Percentiles rank a stretch among this genome's conserved stretches.
These are phyloP conservation scores for Bolboschoenus planiculmis DNA, from an alignment of 176 grass and related monocot species.

Conservation along the genomic window DNA sequence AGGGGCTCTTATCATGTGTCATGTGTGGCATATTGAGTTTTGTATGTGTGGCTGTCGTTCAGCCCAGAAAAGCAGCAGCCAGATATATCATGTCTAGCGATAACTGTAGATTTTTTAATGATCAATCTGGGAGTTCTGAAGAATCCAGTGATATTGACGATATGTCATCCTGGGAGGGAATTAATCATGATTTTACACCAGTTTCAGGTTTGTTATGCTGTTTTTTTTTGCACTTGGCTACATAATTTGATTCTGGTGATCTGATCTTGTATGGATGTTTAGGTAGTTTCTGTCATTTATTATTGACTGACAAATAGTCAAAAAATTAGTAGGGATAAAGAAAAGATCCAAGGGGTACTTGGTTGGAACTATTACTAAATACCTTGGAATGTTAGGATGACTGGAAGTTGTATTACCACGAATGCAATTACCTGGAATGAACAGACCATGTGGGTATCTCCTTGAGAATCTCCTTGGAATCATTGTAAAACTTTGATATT, in stretches of 20 bases:
- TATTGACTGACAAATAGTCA: not conserved
- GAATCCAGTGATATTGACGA: slow-evolving; percentile 39
- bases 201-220: slow-evolving; percentile 45
- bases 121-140: slow-evolving; percentile 30
- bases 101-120: slow-evolving; percentile 31
- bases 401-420: not conserved
- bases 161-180: slow-evolving; percentile 29
- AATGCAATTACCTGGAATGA: not conserved
- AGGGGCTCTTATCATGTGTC: slow-evolving; percentile 85
- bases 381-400: not conserved
- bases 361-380: not conserved
- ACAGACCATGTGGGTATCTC: not conserved
- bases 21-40: slow-evolving; percentile 96
- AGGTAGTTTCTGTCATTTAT: not conserved
- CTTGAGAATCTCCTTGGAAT: slow-evolving; percentile 2
- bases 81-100: slow-evolving; percentile 55
- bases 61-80: slow-evolving; percentile 65
- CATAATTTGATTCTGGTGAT: not conserved
- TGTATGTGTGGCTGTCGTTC: slow-evolving; percentile 84
- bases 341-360: not conserved
- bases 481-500: not conserved
- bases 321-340: not conserved
- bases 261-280: not conserved
- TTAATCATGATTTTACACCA: slow-evolving; percentile 30
- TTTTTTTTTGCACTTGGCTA: not conserved